Evolutionary conservation across 805 yeast species (phyloP), one percentile per base, ranked within the genome.

Genomic region (Suhomyces faveliae): DNA sequence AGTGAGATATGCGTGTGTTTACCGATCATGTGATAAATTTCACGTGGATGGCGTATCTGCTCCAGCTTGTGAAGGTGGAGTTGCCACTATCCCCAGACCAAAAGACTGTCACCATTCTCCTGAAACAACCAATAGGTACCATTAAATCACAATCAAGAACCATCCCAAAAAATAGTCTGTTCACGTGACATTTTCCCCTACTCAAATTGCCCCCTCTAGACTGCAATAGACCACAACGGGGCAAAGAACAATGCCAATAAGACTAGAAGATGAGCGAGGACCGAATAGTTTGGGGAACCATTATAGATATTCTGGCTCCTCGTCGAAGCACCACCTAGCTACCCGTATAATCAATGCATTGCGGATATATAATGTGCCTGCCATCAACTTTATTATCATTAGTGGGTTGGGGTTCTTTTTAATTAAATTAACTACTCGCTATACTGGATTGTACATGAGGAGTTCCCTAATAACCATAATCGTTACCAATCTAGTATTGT

Each of bases 381-480:
- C 78, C 0, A 55, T 84, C 42, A 86, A 85, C 58, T 76, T 80
- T 68, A 46, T 70, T 12, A 77, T 86, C 13, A 68, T 86, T 8
- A 29, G 63, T 0, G 55, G 78, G 0, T 75, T 85, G 55, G 76
- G 82, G 2, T 57, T 61, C 29, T 69, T 84, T 33, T 62, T 87
- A 10, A 56, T 76, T 46, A 77, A 76, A 47, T 69, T 84, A 43
- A 79, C 88, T 6, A 73, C 80, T 23, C 73, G 75, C 44, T 86
- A 85, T 59, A 81, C 81, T 44, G 71, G 69, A 7, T 59, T 85
- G 47, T 90, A 90, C 63, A 77, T 78, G 51, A 74, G 69, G 48
- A 80, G 82, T 42, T 83, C 94, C 1, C 66, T 89, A 24, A 63
- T 85, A n/a, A 89, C 97, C 12, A 87, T 90, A 30, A 79, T 89